These are phyloP conservation scores for Aspergillus diversus DNA, from an alignment of 495 filamentous ascomycete species.

Conservation along the genomic window DNA sequence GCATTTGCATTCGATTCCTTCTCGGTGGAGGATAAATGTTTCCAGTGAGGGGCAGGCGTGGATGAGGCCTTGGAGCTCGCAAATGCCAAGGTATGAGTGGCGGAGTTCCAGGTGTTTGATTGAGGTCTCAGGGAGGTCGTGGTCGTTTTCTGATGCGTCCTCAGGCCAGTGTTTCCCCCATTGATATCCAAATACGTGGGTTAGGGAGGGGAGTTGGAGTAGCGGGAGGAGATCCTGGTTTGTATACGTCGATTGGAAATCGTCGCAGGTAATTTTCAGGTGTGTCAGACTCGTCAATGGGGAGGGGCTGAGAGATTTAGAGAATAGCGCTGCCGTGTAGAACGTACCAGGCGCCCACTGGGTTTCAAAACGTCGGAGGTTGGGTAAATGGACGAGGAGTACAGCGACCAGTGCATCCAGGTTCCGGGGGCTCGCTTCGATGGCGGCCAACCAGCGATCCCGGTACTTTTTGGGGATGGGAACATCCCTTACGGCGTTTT, in stretches of 20 bases:
- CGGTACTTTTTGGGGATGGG: too few species aligned
- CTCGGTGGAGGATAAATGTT: neutral
- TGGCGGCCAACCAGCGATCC: too few species aligned
- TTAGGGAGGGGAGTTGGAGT: neutral
- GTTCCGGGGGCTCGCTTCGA: too few species aligned
- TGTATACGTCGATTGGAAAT: neutral
- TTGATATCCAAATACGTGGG: neutral
- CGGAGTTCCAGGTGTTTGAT: neutral
- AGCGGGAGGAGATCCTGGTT: neutral
- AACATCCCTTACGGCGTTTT: too few species aligned
- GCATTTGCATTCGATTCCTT: neutral
- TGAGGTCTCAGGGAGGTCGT: neutral
- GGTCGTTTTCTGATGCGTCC: neutral
- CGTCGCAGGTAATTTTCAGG: neutral
- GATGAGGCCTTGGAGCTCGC: neutral
- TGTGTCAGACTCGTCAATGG: too few species aligned
- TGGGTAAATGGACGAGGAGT: too few species aligned
- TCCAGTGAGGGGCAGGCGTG: neutral
- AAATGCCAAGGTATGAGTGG: neutral
- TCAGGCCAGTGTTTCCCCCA: neutral
- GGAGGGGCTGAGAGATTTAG: too few species aligned
- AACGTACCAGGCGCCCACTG: too few species aligned
- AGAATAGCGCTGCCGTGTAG: too few species aligned
- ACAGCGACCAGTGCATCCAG: too few species aligned
- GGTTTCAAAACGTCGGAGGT: too few species aligned